Base-by-base conservation (phyloP, 805 yeast genomes). In the Hanseniaspora guilliermondii region DNA sequence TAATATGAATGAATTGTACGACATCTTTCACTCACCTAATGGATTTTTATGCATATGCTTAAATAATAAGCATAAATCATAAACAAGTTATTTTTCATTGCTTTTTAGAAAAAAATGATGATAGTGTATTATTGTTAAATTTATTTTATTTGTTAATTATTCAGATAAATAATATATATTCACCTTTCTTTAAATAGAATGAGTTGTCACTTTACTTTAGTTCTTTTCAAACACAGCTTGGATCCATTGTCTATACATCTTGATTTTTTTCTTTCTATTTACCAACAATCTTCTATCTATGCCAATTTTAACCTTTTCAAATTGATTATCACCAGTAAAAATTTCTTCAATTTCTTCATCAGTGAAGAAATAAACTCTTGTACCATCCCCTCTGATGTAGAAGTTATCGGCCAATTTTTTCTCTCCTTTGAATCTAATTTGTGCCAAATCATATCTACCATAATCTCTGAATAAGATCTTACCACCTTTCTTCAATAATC, bases 371-470 rank as follows among this genome's bases (percentile, higher is more conserved):
- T 93, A 93, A 12, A 93, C 98, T 61, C 98, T 75, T 0, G 98
- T 93, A 47, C 98, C 98, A 66, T 93, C 98, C 38, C 98, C 98
- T 63, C 98, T 79, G 38, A 89, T 87, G 68, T 93, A 93, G 64
- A 93, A 93, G 68, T 93, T 89, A 55, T 91, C 97, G 53, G 87
- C 96, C 54, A 93, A 67, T 27, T 87, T 69, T 61, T 97, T 77
- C 47, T 86, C 84, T 66, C 85, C 85, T 69, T 93, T 93, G 73
- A 91, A 88, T 61, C 98, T 71, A 54, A 93, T 83, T 65, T 93
- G 98, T 0, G 98, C 96, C 68, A 93, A 73, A 68, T 93, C 98
- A 64, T 91, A 93, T 59, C 97, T 77, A 2, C 97, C 97, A 65
- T 93, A 93, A 67, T 93, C 98, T 65, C 98, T 74, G 67, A 93